Percentiles rank a stretch among this genome's conserved stretches.
Conservation (phyloP, 768 basidiomycete species). For the Pholiota microspora region DNA sequence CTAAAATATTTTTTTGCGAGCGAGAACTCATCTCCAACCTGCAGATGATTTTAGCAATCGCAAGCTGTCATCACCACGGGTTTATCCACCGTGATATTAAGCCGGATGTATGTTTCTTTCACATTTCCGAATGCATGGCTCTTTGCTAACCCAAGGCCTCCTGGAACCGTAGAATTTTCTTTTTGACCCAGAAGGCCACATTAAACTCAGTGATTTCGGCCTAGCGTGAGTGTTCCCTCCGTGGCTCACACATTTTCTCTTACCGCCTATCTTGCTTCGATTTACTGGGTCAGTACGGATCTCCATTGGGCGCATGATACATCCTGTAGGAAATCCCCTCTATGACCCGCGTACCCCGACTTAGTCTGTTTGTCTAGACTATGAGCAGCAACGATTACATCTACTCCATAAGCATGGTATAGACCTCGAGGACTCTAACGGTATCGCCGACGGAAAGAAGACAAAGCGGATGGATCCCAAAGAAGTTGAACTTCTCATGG, state of each 20-base stretch:
- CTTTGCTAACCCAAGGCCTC: constrained; percentile 13
- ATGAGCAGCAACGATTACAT: constrained; percentile 89
- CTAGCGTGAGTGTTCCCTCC: constrained; percentile 69
- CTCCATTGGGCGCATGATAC: constrained; percentile 98
- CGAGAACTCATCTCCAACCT: constrained; percentile 15
- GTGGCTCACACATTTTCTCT: constrained; percentile 12
- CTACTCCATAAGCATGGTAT: constrained; percentile 92
- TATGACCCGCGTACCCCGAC: constrained; percentile 12
- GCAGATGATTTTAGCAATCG: constrained; percentile 92
- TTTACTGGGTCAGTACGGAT: constrained; percentile 61
- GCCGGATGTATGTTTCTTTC: constrained; percentile 65
- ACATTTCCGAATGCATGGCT: constrained; percentile 12
- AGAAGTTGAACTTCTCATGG: constrained; percentile 84
- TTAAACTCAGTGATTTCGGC: constrained; percentile 94
- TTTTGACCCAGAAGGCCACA: constrained; percentile 90
- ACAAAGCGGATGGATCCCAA: constrained; percentile 79
- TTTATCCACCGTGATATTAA: constrained; percentile 99
- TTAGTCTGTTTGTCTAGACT: constrained; percentile 54
- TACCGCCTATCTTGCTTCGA: constrained; percentile 15
- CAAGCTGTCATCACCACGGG: constrained; percentile 90
- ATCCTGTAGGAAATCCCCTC: constrained; percentile 52
- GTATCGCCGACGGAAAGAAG: constrained; percentile 63
- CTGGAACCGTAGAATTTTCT: constrained; percentile 76
- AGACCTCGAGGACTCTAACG: constrained; percentile 81
- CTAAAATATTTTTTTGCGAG: constrained; percentile 14